phyloP scores from a whole-genome alignment of 179 eudicot genomes.

The Drosera spatulata region DNA sequence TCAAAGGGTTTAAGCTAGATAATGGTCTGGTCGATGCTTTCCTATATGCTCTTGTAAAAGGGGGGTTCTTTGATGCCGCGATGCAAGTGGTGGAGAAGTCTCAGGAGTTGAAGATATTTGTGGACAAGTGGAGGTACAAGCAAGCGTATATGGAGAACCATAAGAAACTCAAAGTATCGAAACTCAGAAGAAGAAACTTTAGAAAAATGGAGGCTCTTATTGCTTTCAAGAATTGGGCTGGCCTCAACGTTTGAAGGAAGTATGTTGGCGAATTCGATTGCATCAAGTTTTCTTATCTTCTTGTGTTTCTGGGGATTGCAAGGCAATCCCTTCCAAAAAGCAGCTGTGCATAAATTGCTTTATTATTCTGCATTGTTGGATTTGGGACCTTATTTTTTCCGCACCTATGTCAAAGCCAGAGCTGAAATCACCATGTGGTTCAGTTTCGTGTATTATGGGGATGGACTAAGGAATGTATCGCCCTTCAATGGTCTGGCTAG shows the following conservation, averaged over 20 bases:
- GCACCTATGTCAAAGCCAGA: too few species aligned
- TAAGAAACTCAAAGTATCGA: conserved; percentile 67
- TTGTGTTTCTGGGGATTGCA: too few species aligned
- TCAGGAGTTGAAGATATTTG: conserved; percentile 65
- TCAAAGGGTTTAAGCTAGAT: conserved; percentile 39
- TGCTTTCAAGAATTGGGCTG: conserved; percentile 96
- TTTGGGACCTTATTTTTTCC: too few species aligned
- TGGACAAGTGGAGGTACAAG: conserved; percentile 93
- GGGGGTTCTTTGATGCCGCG: conserved; percentile 90
- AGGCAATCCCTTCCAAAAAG: too few species aligned
- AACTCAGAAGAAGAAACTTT: conserved; percentile 54
- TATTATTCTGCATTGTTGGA: too few species aligned
- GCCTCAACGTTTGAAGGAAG: conserved; percentile 47
- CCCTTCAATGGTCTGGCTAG: too few species aligned
- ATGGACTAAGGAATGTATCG: too few species aligned
- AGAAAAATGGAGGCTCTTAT: conserved; percentile 81
- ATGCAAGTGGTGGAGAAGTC: conserved; percentile 88
- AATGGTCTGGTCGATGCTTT: conserved; percentile 76
- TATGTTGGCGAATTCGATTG: too few species aligned
- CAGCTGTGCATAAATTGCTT: too few species aligned
- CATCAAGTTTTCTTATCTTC: too few species aligned
- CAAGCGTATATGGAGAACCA: conserved; percentile 95
- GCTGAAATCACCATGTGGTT: too few species aligned
- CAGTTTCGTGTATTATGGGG: too few species aligned
- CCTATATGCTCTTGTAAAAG: conserved; percentile 82